Evolutionary conservation across 768 basidiomycete genomes (phyloP).

Genomic region (Crassisporium funariophilum): DNA sequence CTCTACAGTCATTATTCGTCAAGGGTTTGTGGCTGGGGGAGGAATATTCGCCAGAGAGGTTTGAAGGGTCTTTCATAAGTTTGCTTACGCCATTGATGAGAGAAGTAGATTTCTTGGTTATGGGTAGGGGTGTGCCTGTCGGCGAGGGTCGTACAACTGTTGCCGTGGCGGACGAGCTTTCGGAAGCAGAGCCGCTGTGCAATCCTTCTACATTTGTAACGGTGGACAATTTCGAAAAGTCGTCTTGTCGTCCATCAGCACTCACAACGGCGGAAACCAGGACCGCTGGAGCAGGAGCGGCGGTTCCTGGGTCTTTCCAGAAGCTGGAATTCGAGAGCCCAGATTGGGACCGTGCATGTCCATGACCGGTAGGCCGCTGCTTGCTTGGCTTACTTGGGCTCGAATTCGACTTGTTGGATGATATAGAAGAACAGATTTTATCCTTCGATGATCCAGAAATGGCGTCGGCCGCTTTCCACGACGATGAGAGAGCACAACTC

Average conservation of each 20-base stretch:
- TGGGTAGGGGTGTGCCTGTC: slow-evolving; percentile 34
- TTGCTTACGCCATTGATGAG: slow-evolving; percentile 28
- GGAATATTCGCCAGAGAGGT: slow-evolving; percentile 17
- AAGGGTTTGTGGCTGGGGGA: slow-evolving; percentile 15
- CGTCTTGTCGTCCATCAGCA: slow-evolving; percentile 43
- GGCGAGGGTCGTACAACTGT: slow-evolving; percentile 46
- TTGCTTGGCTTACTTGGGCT: slow-evolving; percentile 35
- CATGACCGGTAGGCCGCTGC: slow-evolving; percentile 22
- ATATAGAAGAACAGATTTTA: slow-evolving; percentile 34
- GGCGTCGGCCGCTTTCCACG: slow-evolving; percentile 37
- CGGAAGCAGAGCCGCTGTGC: slow-evolving; percentile 28
- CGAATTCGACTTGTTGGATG: slow-evolving; percentile 39
- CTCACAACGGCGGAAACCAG: slow-evolving; percentile 52
- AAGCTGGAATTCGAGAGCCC: slow-evolving; percentile 38
- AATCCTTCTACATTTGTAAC: slow-evolving; percentile 16
- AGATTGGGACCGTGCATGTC: slow-evolving; percentile 40
- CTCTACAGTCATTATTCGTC: slow-evolving; percentile 9
- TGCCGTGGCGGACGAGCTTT: slow-evolving; percentile 42
- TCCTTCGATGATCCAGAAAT: slow-evolving; percentile 42
- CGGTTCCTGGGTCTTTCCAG: slow-evolving; percentile 56
- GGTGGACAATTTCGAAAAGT: slow-evolving; percentile 39
- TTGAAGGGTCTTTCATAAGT: slow-evolving; percentile 22
- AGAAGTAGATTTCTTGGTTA: slow-evolving; percentile 24
- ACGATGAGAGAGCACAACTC: slow-evolving; percentile 35
- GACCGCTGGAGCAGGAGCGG: slow-evolving; percentile 55